Conservation (phyloP, 768 basidiomycete species). For the Mycena metata region DNA sequence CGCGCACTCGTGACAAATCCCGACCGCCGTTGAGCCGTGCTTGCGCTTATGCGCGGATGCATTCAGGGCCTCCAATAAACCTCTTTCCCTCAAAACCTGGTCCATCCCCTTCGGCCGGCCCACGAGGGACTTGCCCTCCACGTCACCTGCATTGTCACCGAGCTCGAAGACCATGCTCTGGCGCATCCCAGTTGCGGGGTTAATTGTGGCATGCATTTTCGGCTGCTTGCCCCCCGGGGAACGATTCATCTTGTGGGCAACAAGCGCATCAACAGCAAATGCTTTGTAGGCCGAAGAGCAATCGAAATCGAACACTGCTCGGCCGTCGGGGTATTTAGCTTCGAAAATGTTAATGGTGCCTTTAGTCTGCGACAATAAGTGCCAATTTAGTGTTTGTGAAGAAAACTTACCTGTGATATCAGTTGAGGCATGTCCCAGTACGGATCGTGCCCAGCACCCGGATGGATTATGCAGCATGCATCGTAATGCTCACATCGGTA, state of each 20-base stretch:
- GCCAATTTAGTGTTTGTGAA: too few species aligned
- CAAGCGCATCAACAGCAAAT: constrained; percentile 42
- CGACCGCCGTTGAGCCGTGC: constrained; percentile 27
- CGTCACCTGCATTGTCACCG: constrained; percentile 22
- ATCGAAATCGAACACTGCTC: constrained; percentile 43
- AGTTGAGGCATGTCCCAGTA: too few species aligned
- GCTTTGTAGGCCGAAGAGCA: constrained; percentile 44
- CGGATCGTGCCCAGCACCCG: too few species aligned
- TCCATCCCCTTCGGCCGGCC: constrained; percentile 42
- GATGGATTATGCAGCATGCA: too few species aligned
- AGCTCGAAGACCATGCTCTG: constrained; percentile 38
- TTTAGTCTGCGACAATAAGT: constrained; percentile 14
- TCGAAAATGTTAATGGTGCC: constrained; percentile 38
- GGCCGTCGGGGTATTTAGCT: constrained; percentile 36
- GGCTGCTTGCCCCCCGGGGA: constrained; percentile 42
- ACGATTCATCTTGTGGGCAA: constrained; percentile 46
- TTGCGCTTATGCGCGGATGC: too few species aligned
- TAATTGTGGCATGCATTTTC: constrained; percentile 38
- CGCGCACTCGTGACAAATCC: constrained; percentile 34
- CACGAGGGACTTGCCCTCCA: constrained; percentile 27
- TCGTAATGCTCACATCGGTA: too few species aligned
- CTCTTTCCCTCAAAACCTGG: constrained; percentile 37
- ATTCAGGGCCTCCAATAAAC: constrained; percentile 18
- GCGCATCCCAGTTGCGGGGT: constrained; percentile 29
- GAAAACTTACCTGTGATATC: too few species aligned